Evolutionary conservation across 768 basidiomycete genomes (phyloP), one percentile per base, ranked within the genome.

Genomic region (Naematelia aurantialba): DNA sequence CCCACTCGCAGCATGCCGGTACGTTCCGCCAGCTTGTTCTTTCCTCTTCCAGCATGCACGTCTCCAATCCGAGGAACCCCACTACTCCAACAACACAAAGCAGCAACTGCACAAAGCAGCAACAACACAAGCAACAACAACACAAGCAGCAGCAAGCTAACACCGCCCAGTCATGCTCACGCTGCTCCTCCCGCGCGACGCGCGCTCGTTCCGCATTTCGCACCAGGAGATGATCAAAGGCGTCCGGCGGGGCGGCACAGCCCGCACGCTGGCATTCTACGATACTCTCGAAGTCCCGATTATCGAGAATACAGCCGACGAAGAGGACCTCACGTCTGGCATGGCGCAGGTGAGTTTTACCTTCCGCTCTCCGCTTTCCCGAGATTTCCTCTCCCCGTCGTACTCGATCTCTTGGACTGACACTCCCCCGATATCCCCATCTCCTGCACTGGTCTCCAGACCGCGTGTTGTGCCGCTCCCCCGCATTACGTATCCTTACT

Each of bases 191-290:
- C 90, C 86, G 83, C 80, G 82, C 5, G 56, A 68, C 24, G 70
- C 73, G 12, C 79, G 82, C 24, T 79, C 84, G 19, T 92, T 92
- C 66, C 82, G 81, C 59, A 89, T 92, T 63, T 89, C 88, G 10
- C 90, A 92, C 75, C 89, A 89, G 75, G 90, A 92, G 85, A 92
- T 92, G 91, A 93, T 92, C 74, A 93, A 93, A 75, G 91, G 90
- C 22, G 83, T 93, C 45, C 83, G 89, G 10, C 72, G 85, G 14
- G 87, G 83, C 4, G 90, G 91, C 11, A 85, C 81, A n/a, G 89
- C 88, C 1, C 76, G 79, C n/a, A 83, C 89, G 0, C 72, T 91
- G 62, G 86, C 87, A 1, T 92, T 90, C 76, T 83, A 90, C 53
- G 89, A 93, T 76, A 91, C 88, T 3, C 82, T 92, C 8, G 85